Evolutionary conservation across 2,329 filamentous ascomycete species (phyloP), one percentile per base, ranked within the genome.

Genomic region (Colletotrichum cereale): DNA sequence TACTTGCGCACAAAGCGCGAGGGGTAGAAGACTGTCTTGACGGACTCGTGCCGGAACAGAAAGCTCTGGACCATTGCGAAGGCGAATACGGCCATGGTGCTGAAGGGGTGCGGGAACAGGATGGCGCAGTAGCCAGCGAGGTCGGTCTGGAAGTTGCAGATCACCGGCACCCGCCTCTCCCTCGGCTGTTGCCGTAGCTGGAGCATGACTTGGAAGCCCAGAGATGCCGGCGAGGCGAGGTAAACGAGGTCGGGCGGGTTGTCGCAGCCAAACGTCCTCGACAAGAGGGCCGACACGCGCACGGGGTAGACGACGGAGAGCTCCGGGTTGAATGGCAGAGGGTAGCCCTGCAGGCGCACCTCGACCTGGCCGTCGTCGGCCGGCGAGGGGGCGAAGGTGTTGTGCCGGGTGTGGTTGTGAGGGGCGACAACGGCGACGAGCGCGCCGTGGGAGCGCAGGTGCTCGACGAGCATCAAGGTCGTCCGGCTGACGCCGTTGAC

Each of bases 401-500:
- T 88, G 75, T 86, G 81, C 66, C 84, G 80, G 40, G 85, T 87
- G 75, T 87, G 84, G 75, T 87, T 87, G 69, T 87, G 84, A 21
- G 91, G 91, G 50, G 91, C 90, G 42, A 92, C 90, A 7, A 92
- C 89, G 11, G 90, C 89, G 61, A 93, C 87, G 24, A 90, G 85
- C 14, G 87, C 90, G 26, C 89, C 91, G 74, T 93, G 83, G n/a
- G 82, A 82, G 67, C 90, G 87, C 26, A 93, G 83, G 74, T 93
- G 91, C 77, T 90, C 88, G 65, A 93, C 89, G 62, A 93, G 85
- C 84, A 90, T 92, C 75, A 90, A 83, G 0, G 91, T 93, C 5
- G 91, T 93, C 72, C 90, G 86, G 76, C 89, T 92, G 56, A 93
- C 91, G n/a, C 91, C 91, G 77, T 93, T 93, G 77, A 93, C 89